Evolutionary conservation across 495 filamentous ascomycete genomes (phyloP), one percentile per base, ranked within the genome.

Genomic region (Aspergillus steynii): DNA sequence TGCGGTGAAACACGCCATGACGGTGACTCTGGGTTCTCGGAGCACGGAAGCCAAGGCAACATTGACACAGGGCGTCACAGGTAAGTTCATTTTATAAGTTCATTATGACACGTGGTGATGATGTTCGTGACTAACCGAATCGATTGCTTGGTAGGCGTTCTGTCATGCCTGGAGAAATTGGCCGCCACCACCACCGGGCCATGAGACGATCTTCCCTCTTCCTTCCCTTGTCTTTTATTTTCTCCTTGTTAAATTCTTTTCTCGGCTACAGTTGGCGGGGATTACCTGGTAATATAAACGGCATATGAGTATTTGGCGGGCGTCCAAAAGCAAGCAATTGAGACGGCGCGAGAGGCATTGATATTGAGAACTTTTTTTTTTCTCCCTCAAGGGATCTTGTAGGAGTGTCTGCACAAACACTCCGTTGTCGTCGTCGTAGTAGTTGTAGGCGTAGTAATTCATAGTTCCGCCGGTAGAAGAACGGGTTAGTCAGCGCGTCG

Each of bases 41-140:
- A 96, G 92, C 74, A 96, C 93, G 0, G 90, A 95, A 73, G 93
- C 93, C 9, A 88, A 84, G 61, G 85, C 88, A 15, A 96, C 93
- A 2, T 68, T 96, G 66, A 93, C 91, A 2, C 90, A 94, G 74
- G 93, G 93, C 63, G 91, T 96, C 47, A 95, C 91, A 69, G 92
- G 93, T 81, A 63, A 51, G 53, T 34, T 26, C 12, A 48, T 42
- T 42, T 34, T 42, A 42, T 20, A 28, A 2, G n/a, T 25, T 12
- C 14, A 27, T 29, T 25, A 25, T 52, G 31, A 37, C 31, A 20
- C 1, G 53, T 49, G 27, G 45, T 27, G 26, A 25, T 2, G 14
- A 29, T 55, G 9, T 27, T 2, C 37, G 37, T 42, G 37, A 58
- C 61, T 59, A 29, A 62, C 37, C 50, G 15, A 6, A 46, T 45